A percentile compares a stretch with the other conserved stretches of the same genome.
phyloP scores from a whole-genome alignment of 345 rosid species.

The Populus alba region DNA sequence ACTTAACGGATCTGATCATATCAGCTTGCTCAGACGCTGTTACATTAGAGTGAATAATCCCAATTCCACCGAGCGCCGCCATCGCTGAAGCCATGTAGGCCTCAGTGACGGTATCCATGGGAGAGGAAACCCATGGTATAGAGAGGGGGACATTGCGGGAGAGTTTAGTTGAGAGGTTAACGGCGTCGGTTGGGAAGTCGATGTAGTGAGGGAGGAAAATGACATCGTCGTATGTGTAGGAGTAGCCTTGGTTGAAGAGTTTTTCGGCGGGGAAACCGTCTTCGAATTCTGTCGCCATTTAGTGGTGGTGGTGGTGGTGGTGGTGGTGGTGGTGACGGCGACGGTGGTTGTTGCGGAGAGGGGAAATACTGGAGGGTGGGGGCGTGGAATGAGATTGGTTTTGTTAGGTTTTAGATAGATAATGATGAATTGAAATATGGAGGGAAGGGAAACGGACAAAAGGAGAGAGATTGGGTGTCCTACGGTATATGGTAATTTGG shows the following conservation, averaged over 20 bases:
- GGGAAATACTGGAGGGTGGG: not conserved
- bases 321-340: not conserved
- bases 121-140: conserved; percentile 84
- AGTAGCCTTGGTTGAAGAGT: conserved; percentile 74
- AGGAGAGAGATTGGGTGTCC: not conserved
- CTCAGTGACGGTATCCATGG: conserved; percentile 95
- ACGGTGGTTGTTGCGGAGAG: not conserved
- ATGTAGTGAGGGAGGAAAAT: conserved; percentile 90
- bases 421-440: conserved; percentile 7
- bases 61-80: conserved; percentile 83
- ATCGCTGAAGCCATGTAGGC: conserved; percentile 84
- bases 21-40: conserved; percentile 60
- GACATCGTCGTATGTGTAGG: conserved; percentile 88
- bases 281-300: conserved; percentile 26
- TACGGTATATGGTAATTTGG: not conserved
- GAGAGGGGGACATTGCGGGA: conserved; percentile 66
- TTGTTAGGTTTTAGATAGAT: not conserved
- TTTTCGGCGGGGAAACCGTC: conserved; percentile 68
- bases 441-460: conserved; percentile 8
- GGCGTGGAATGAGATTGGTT: not conserved
- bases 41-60: conserved; percentile 70
- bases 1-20: conserved; percentile 61
- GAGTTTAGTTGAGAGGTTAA: conserved; percentile 65
- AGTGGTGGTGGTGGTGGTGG: not conserved
- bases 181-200: conserved; percentile 82